A percentile compares a stretch with the other conserved stretches of the same genome.
Evolutionary conservation across 495 filamentous ascomycete species (phyloP).

Genomic region (Trichoderma orchidacearum): DNA sequence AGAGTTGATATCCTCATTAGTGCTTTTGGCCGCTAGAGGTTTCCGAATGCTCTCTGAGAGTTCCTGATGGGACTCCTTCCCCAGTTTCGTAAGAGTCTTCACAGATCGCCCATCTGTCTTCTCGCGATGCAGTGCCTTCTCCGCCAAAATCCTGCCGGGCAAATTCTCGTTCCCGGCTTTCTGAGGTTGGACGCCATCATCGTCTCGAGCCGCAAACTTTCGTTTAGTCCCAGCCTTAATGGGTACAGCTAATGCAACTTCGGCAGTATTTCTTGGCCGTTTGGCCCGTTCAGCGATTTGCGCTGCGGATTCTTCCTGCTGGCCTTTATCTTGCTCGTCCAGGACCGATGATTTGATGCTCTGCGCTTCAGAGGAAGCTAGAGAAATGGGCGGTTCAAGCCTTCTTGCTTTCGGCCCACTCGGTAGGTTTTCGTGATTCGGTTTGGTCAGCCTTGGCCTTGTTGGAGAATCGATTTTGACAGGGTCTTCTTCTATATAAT

Average conservation of each 20-base stretch:
- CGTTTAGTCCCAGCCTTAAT: slow-evolving; percentile 16
- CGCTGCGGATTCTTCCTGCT: slow-evolving; percentile 7
- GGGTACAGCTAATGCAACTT: slow-evolving; percentile 3
- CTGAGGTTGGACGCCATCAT: slow-evolving; percentile 3
- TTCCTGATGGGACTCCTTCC: slow-evolving; percentile 12
- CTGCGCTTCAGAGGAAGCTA: not conserved
- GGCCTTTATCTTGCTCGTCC: not conserved
- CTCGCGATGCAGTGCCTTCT: not conserved
- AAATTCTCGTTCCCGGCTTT: not conserved
- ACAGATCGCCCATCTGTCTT: slow-evolving; percentile 13
- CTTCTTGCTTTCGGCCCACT: not conserved
- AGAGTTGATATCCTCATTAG: slow-evolving; percentile 30
- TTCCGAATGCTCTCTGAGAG: slow-evolving; percentile 13
- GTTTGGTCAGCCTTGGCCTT: slow-evolving; percentile 6
- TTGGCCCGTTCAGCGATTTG: not conserved
- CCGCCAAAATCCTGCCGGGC: not conserved
- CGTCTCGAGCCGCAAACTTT: slow-evolving; percentile 16
- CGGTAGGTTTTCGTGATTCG: slow-evolving; percentile 4
- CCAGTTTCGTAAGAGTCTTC: slow-evolving; percentile 17
- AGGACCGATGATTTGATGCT: not conserved
- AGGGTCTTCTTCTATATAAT: slow-evolving; percentile 47
- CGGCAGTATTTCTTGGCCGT: slow-evolving; percentile 1
- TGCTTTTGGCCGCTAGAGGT: slow-evolving; percentile 28
- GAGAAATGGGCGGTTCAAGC: not conserved
- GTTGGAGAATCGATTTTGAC: slow-evolving; percentile 37